Percentiles rank a stretch among this genome's conserved stretches.
Conservation (phyloP, 2,329 filamentous ascomycete genomes). For the Trichoderma oligosporum region DNA sequence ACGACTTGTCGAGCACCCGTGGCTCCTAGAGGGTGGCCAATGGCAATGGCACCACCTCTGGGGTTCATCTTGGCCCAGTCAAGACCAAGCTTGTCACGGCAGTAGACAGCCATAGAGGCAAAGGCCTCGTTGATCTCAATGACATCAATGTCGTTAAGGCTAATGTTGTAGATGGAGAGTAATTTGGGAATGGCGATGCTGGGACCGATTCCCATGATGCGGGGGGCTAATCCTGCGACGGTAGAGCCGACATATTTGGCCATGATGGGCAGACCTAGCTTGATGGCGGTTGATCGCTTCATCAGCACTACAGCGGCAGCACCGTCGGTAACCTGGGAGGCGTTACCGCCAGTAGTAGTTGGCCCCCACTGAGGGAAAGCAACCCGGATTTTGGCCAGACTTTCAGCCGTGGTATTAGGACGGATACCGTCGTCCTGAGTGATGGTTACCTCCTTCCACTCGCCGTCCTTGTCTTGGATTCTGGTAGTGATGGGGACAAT, state of each 20-base stretch:
- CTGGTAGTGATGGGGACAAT: conserved; percentile 82
- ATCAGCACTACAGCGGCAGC: conserved; percentile 86
- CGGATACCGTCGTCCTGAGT: conserved; percentile 87
- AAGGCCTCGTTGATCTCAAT: conserved; percentile 98
- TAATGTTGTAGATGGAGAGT: conserved; percentile 71
- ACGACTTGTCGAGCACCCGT: conserved; percentile 81
- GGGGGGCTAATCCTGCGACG: conserved; percentile 81
- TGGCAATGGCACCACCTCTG: conserved; percentile 75
- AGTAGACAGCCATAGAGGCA: conserved; percentile 96
- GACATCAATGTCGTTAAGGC: conserved; percentile 78
- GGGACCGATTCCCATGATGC: conserved; percentile 95
- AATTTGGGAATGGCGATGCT: conserved; percentile 76
- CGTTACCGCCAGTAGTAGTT: conserved; percentile 82
- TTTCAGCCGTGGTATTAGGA: conserved; percentile 81
- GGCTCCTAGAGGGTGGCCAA: conserved; percentile 77
- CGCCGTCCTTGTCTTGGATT: conserved; percentile 78
- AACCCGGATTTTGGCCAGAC: conserved; percentile 75
- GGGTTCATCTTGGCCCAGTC: conserved; percentile 76
- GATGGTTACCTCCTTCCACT: conserved; percentile 72
- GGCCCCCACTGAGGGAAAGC: conserved; percentile 87
- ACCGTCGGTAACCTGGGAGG: conserved; percentile 91
- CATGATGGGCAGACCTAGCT: conserved; percentile 84
- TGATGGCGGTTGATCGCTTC: conserved; percentile 85
- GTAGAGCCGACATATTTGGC: conserved; percentile 94
- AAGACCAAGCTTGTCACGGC: conserved; percentile 66